phyloP scores from a whole-genome alignment of 2,329 filamentous ascomycete species.

The Orbilia javanica region DNA sequence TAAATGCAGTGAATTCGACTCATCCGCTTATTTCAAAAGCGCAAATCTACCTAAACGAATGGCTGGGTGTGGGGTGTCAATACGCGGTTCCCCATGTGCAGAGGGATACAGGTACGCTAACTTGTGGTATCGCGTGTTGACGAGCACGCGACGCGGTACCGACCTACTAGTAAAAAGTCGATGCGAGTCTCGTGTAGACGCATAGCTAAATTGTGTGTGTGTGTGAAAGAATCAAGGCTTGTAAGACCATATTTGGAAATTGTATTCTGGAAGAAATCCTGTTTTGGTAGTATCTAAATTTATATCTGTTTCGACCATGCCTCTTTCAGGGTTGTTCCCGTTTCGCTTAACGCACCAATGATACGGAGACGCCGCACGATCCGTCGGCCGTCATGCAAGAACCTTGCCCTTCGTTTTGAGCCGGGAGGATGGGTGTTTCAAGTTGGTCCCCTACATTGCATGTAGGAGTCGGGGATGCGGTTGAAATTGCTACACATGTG shows the following conservation, averaged over 20 bases:
- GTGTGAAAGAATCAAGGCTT: neutral
- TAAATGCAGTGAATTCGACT: conserved; percentile 38
- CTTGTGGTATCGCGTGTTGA: conserved; percentile 15
- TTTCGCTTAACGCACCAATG: conserved; percentile 59
- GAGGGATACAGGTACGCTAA: neutral
- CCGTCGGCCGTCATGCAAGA: conserved; percentile 57
- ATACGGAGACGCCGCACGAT: conserved; percentile 46
- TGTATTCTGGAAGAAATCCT: conserved; percentile 15
- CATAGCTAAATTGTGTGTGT: neutral
- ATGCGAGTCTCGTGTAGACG: conserved; percentile 12
- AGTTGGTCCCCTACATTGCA: conserved; percentile 21
- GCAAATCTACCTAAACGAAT: conserved; percentile 38
- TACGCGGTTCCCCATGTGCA: conserved; percentile 14
- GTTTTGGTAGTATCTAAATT: conserved; percentile 55
- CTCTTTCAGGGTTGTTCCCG: conserved; percentile 53
- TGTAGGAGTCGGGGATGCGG: conserved; percentile 33
- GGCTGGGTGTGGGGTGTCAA: conserved; percentile 33
- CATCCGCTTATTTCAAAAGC: conserved; percentile 42
- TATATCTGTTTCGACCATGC: conserved; percentile 40
- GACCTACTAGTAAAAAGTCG: neutral
- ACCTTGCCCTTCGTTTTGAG: conserved; percentile 53
- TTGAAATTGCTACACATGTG: conserved; percentile 48
- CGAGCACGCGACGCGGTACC: conserved; percentile 9
- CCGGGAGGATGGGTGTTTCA: conserved; percentile 52
- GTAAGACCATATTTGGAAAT: conserved; percentile 12